phyloP scores from a whole-genome alignment of 176 grass and related monocot species.

The sorghum (Sorghum bicolor) region DNA sequence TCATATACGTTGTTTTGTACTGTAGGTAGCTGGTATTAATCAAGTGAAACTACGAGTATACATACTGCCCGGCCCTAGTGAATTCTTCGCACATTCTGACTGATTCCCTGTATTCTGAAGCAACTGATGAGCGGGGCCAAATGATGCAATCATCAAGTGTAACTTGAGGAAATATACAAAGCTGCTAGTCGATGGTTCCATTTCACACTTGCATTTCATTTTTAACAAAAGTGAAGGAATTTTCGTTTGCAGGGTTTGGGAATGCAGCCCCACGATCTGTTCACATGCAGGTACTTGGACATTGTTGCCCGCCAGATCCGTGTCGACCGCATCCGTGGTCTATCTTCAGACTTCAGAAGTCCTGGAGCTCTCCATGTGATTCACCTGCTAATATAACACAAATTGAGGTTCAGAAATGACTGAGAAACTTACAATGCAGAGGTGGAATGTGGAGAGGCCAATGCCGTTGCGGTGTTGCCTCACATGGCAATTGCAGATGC shows the following conservation, averaged over 20 bases:
- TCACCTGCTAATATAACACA: not conserved
- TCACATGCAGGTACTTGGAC: not conserved
- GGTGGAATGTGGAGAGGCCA: not conserved
- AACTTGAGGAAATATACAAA: not conserved
- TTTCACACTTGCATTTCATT: not conserved
- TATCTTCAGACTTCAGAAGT: constrained; percentile 1
- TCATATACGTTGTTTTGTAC: not conserved
- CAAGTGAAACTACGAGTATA: not conserved
- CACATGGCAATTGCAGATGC: not conserved
- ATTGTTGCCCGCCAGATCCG: not conserved
- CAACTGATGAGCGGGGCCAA: not conserved
- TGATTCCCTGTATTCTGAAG: not conserved
- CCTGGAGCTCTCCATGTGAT: not conserved
- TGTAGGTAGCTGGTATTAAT: not conserved
- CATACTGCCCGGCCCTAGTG: not conserved
- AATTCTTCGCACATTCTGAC: not conserved
- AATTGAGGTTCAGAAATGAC: not conserved
- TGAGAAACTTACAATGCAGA: not conserved
- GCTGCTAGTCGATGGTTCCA: not conserved
- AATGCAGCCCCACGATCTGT: not conserved
- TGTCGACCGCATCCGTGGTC: not conserved
- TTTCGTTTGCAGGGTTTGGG: not conserved
- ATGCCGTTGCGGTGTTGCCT: not conserved
- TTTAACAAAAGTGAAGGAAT: not conserved
- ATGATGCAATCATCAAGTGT: not conserved